A percentile compares a stretch with the other conserved stretches of the same genome.
Conservation (phyloP, 805 yeast species). For the Lipomyces anomalus region DNA sequence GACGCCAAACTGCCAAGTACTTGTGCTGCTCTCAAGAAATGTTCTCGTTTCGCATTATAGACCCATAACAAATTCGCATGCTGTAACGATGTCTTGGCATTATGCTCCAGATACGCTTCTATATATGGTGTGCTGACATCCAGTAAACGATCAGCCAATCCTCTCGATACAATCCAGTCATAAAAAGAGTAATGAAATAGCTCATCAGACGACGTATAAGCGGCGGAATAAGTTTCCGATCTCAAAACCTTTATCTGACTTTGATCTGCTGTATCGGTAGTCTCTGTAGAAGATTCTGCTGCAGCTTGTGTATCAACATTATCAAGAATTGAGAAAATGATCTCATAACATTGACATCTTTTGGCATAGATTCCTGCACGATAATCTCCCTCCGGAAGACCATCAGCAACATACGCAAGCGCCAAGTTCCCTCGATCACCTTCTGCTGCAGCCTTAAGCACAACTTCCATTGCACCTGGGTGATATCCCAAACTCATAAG, state of each 20-base stretch:
- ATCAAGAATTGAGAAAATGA: slow-evolving; percentile 69
- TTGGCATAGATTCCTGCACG: slow-evolving; percentile 47
- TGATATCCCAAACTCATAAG: slow-evolving; percentile 73
- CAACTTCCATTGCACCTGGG: slow-evolving; percentile 80
- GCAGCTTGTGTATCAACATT: slow-evolving; percentile 63
- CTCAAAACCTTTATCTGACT: slow-evolving; percentile 52
- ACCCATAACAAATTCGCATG: slow-evolving; percentile 84
- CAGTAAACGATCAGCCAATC: slow-evolving; percentile 67
- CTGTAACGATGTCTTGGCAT: slow-evolving; percentile 49
- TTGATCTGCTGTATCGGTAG: slow-evolving; percentile 32
- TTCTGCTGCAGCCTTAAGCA: slow-evolving; percentile 67
- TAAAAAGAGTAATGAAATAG: slow-evolving; percentile 88
- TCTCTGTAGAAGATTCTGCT: slow-evolving; percentile 30
- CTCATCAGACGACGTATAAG: slow-evolving; percentile 70
- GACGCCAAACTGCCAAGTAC: slow-evolving; percentile 67
- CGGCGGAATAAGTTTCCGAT: slow-evolving; percentile 66
- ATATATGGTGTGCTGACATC: slow-evolving; percentile 79
- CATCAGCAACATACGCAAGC: slow-evolving; percentile 50
- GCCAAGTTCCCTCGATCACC: slow-evolving; percentile 59
- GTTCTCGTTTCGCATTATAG: slow-evolving; percentile 76
- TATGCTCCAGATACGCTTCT: slow-evolving; percentile 59
- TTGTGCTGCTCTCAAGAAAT: slow-evolving; percentile 77
- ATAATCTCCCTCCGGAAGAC: slow-evolving; percentile 44
- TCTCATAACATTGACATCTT: slow-evolving; percentile 57
- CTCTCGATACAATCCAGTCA: slow-evolving; percentile 83